Evolutionary conservation across 2,329 filamentous ascomycete genomes (phyloP).

Genomic region (Xylaria sp.): DNA sequence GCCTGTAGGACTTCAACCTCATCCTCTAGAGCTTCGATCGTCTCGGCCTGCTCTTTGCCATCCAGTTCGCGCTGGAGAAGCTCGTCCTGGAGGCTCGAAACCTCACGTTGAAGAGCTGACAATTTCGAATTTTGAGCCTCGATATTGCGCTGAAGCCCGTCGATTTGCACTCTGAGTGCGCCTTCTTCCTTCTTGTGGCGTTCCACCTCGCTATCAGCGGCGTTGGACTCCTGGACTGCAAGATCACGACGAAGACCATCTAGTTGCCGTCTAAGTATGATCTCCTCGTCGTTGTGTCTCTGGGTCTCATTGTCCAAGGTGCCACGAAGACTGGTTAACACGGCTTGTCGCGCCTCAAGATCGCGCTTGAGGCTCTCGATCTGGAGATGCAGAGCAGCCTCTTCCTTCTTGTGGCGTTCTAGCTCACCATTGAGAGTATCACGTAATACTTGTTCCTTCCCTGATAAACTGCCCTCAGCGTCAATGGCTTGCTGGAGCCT

Average conservation of each 20-base stretch:
- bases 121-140: slow-evolving; percentile 68
- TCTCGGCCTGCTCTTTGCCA: slow-evolving; percentile 66
- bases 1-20: slow-evolving; percentile 77
- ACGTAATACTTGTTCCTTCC: slow-evolving; percentile 71
- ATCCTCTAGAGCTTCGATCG: slow-evolving; percentile 72
- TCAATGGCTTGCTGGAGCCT: slow-evolving; percentile 62
- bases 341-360: neutral
- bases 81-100: slow-evolving; percentile 70
- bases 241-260: slow-evolving; percentile 75
- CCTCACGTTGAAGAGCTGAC: slow-evolving; percentile 68
- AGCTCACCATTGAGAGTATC: slow-evolving; percentile 73
- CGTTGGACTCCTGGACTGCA: slow-evolving; percentile 52
- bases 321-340: slow-evolving; percentile 56
- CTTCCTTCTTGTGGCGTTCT: slow-evolving; percentile 73
- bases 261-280: slow-evolving; percentile 58
- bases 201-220: slow-evolving; percentile 72
- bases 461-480: slow-evolving; percentile 69
- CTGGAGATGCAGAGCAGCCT: slow-evolving; percentile 72
- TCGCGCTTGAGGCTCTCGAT: slow-evolving; percentile 47
- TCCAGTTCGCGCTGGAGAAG: slow-evolving; percentile 71
- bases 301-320: slow-evolving; percentile 73
- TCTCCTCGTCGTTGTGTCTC: slow-evolving; percentile 74
- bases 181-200: slow-evolving; percentile 75
- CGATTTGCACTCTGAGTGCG: slow-evolving; percentile 57
- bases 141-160: slow-evolving; percentile 74